These are phyloP conservation scores for Yarrowia divulgata DNA, from an alignment of 805 yeast species.

Conservation along the genomic window DNA sequence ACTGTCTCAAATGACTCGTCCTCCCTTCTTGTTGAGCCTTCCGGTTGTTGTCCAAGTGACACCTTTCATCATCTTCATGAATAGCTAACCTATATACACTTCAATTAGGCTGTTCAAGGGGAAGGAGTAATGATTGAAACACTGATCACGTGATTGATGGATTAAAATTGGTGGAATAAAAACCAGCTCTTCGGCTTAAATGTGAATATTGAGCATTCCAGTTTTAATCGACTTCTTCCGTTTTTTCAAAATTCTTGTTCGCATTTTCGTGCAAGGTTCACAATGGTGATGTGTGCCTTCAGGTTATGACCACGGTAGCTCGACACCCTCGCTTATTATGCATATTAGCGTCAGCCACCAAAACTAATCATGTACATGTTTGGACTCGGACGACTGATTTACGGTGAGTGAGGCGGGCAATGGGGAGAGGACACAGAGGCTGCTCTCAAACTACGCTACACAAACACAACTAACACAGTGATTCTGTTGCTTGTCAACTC, in stretches of 20 bases:
- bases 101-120: too few relatives aligned
- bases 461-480: conserved; percentile 43
- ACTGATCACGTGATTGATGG: too few relatives aligned
- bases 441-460: too few relatives aligned
- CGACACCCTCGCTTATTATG: conserved; percentile 1
- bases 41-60: background rate
- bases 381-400: conserved; percentile 34
- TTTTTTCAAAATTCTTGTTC: background rate
- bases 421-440: background rate
- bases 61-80: too few relatives aligned
- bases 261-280: background rate
- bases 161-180: too few relatives aligned
- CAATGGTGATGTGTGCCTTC: too few relatives aligned
- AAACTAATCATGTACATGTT: conserved; percentile 28
- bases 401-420: conserved; percentile 13
- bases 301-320: background rate
- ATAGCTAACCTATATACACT: too few relatives aligned
- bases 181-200: too few relatives aligned
- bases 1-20: too few relatives aligned
- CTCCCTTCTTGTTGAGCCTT: background rate
- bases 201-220: too few relatives aligned
- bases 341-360: conserved; percentile 13
- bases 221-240: too few relatives aligned
- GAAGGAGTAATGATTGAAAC: too few relatives aligned
- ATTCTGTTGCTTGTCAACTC: conserved; percentile 66